Base-by-base conservation (phyloP, 352 stramenopile genomes). In the Phytophthora fragariae region DNA sequence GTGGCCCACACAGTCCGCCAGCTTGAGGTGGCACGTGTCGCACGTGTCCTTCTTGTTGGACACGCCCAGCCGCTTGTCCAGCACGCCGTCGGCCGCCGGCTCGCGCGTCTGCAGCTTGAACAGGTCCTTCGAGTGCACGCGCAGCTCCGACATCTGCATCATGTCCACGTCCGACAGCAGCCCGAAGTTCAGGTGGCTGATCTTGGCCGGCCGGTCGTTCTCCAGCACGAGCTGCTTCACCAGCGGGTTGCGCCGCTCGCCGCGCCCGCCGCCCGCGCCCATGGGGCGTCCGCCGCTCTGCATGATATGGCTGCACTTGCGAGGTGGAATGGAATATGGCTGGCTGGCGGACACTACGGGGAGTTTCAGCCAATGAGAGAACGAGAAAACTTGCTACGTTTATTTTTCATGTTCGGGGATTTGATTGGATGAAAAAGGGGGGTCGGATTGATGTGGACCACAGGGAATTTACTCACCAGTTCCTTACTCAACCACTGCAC, bases 121-220 rank as follows among this genome's bases (percentile, higher is more conserved):
- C 4, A 99, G 88, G 72, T 99, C 96, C 76, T 94, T 96, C 57
- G 83, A 94, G 62, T 92, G 82, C 57, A 99, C 93, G 74, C 97
- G 95, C 65, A 99, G 93, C 80, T 99, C 97, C 14, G 96, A 92
- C 58, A 99, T 84, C 37, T 92, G 95, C 81, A 98, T 97, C 92
- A 99, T 99, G 73, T 99, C 96, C 14, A 96, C 82, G 46, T 97
- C 88, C 7, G 94, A 98, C 39, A 99, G 90, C 46, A 99, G 82
- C 6, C 97, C 97, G 81, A 99, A 99, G 86, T 99, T 98, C 60
- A 99, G 85, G 78, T 99, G 96, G 57, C 90, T 97, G 77, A 99
- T 99, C 80, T 98, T 97, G 57, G 88, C 87, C n/a, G 90, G 90
- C 1, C 88, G 88, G 76, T 94, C 90, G 67, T 96, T 96, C 75